Base-by-base conservation (phyloP, 2,329 filamentous ascomycete genomes). In the Penicillium frequentans region DNA sequence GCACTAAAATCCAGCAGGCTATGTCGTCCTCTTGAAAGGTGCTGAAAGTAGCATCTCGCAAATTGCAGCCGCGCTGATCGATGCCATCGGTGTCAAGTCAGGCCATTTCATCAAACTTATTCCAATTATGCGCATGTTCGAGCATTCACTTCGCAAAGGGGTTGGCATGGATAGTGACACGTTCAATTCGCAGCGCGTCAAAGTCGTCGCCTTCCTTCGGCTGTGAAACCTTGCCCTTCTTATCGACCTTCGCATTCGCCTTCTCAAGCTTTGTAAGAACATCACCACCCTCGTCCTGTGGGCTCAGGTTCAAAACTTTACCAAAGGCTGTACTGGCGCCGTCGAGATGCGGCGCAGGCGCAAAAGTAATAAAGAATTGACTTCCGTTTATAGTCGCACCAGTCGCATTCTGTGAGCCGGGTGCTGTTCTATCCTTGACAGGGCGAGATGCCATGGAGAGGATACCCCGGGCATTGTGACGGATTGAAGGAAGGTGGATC, bases 261-360 rank as follows among this genome's bases (percentile, higher is more conserved):
- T 80, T 81, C 57, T 86, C 84, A 61, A 88, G 65, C 4, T 80
- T 81, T 19, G 79, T 74, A 55, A 77, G 60, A 11, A 77, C 71
- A 67, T 78, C 73, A 9, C 70, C 77, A 6, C 67, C 75, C 61
- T 79, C 81, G 70, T 81, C 80, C 39, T 69, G 74, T 31, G 65
- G 69, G 49, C 61, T 73, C 59, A 74, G 52, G 52, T 75, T 76
- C 62, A 88, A 70, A 19, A 88, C 79, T 61, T 83, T 81, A 14
- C 86, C 86, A 73, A 88, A 88, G 2, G 87, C 84, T 0, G 86
- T 87, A 66, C 87, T 88, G 68, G 86, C 84, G 8, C 86, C 86
- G 69, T 88, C 86, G 35, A 88, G 72, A 78, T 88, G 86, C 54
- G 84, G 79, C 14, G 85, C 84, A 2, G 84, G 74, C 23, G 82